Conservation (phyloP, 768 basidiomycete species). For the Chalciporus piperatus region DNA sequence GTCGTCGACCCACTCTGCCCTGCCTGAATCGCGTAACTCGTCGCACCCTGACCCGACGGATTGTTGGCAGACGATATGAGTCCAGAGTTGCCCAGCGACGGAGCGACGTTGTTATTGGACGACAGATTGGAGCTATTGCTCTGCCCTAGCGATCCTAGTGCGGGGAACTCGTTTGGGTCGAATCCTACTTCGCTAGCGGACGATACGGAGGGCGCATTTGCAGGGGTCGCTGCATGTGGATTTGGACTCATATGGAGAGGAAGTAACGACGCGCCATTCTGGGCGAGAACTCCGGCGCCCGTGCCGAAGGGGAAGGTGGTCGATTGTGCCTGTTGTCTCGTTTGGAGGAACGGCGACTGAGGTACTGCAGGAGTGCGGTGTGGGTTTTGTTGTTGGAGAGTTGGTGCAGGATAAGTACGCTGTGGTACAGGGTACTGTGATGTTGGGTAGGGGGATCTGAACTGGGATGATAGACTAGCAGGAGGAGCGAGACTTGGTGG, state of each 20-base stretch:
- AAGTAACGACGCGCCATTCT: conserved; percentile 53
- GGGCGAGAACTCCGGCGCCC: conserved; percentile 43
- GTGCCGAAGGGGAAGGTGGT: conserved; percentile 60
- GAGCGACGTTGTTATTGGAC: conserved; percentile 32
- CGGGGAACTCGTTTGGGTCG: conserved; percentile 88
- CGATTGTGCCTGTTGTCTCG: conserved; percentile 46
- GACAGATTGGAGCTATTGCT: conserved; percentile 39
- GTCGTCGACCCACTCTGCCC: conserved; percentile 44
- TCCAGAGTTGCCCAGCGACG: conserved; percentile 21
- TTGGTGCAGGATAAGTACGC: conserved; percentile 35
- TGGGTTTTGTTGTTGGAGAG: conserved; percentile 51
- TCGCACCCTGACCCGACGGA: conserved; percentile 35
- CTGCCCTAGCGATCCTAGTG: conserved; percentile 64
- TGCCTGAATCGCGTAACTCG: conserved; percentile 83
- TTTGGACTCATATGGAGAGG: conserved; percentile 57
- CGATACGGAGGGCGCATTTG: conserved; percentile 56
- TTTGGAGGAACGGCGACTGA: conserved; percentile 63
- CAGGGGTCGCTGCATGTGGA: conserved; percentile 35
- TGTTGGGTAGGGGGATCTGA: conserved; percentile 50
- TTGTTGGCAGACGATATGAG: conserved; percentile 29
- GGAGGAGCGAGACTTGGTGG: conserved; percentile 72
- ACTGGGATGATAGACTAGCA: conserved; percentile 60
- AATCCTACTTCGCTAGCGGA: conserved; percentile 74
- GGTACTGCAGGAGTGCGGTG: conserved; percentile 59
- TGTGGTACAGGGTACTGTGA: conserved; percentile 33